Evolutionary conservation across 495 filamentous ascomycete species (phyloP).

Genomic region (Evansstolkia leycettana): DNA sequence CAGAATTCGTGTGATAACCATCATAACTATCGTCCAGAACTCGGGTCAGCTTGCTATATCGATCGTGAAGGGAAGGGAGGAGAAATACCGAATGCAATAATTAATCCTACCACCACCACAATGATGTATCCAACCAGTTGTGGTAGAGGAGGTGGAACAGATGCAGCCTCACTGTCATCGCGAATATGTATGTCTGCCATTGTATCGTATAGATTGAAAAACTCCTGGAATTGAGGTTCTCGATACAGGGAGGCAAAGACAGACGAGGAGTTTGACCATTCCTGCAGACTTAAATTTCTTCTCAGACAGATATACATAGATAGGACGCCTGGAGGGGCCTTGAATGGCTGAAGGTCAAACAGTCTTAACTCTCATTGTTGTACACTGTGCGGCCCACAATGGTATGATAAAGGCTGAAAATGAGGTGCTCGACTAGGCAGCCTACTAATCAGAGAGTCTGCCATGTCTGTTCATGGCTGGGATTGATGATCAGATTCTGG

Average conservation of each 20-base stretch:
- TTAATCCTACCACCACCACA: constrained; percentile 19
- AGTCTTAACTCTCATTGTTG: too few relatives aligned
- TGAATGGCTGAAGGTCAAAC: too few relatives aligned
- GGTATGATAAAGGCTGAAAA: constrained; percentile 13
- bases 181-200: constrained; percentile 10
- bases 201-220: too few relatives aligned
- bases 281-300: too few relatives aligned
- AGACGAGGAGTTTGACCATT: too few relatives aligned
- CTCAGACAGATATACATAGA: too few relatives aligned
- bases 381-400: constrained; percentile 7
- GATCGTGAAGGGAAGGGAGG: background rate
- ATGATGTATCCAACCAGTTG: constrained; percentile 27
- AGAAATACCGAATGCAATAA: constrained; percentile 18
- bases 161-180: constrained; percentile 5
- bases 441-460: background rate
- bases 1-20: constrained; percentile 19
- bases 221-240: too few relatives aligned
- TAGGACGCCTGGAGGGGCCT: too few relatives aligned
- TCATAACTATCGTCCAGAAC: constrained; percentile 16
- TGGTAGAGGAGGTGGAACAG: constrained; percentile 20
- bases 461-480: constrained; percentile 1
- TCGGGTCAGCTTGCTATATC: background rate
- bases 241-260: too few relatives aligned
- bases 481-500: too few relatives aligned
- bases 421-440: constrained; percentile 15